These are phyloP conservation scores for Solanum medicagineum DNA, from an alignment of 257 asterid species.

Conservation along the genomic window DNA sequence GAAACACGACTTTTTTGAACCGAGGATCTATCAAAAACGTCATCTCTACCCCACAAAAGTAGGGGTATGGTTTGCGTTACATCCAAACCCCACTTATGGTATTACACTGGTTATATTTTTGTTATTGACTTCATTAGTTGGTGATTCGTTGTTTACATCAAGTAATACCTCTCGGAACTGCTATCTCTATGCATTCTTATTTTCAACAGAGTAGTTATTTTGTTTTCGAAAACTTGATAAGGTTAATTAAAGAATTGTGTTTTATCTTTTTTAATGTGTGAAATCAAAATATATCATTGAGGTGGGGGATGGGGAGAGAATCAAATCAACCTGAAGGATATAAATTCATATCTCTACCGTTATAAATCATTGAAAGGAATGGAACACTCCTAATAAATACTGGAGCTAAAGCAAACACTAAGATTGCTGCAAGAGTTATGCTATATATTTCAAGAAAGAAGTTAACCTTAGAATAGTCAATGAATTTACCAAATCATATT, in stretches of 20 bases:
- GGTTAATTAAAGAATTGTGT: background rate
- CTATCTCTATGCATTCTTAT: background rate
- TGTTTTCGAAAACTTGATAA: background rate
- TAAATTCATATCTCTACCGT: background rate
- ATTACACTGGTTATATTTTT: background rate
- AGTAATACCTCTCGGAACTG: background rate
- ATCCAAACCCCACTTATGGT: background rate
- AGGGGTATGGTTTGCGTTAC: background rate
- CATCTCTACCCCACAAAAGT: background rate
- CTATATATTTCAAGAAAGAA: background rate
- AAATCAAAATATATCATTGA: background rate
- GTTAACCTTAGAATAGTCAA: background rate
- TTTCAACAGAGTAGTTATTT: background rate
- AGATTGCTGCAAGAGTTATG: background rate
- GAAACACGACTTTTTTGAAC: background rate
- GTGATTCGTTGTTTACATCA: background rate
- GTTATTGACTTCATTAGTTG: background rate
- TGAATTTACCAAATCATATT: background rate
- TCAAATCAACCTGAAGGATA: background rate
- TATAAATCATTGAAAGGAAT: background rate
- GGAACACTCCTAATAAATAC: background rate
- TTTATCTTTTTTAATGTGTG: background rate
- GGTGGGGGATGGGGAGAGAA: background rate
- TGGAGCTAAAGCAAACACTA: background rate
- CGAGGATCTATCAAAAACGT: background rate